Evolutionary conservation across 208 protist genomes (phyloP), one percentile per base, ranked within the genome.

Genomic region (Leishmania mexicana): DNA sequence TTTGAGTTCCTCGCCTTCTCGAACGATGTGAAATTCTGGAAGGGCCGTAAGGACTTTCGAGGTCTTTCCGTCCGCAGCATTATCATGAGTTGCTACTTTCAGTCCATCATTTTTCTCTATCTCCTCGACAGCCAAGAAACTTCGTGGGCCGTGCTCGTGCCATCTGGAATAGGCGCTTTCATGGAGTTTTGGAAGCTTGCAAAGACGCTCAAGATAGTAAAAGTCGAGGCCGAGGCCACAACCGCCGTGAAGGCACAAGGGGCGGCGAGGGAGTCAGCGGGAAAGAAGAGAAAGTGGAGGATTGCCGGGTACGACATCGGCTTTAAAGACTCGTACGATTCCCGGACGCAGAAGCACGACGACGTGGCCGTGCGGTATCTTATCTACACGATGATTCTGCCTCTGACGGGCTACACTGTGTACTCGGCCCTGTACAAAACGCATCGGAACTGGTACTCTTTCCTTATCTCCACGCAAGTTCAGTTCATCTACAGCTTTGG

Each of bases 1-100:
- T 99, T 99, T 82, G 99, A 99, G 87, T 99, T 99, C 80, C 87
- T 99, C n/a, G 99, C 99, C 8, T 99, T 99, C 87, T 99, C 99
- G 72, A 99, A 99, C 86, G 98, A 98, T 83, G 89, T 97, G 40
- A 89, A 90, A 74, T 98, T 97, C 81, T 98, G 96, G 94, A 83
- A 87, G 38, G 85, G 86, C 49, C 90, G 94, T 38, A 98, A 99
- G 81, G 92, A 98, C 72, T 97, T 99, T 88, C 96, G 96, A 31
- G 99, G 99, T 7, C 84, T 99, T 0, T 99, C 98, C 7, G 85
- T 99, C 10, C 91, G 97, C 31, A 98, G 95, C 8, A 91, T 99
- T 64, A 89, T 98, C 57, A 94, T 99, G 64, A 99, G 99, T 86
- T 90, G 92, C 71, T 90, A 97, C 79, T 98, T 93, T 68, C 93